Conservation (phyloP, 2,329 filamentous ascomycete genomes). For the Pleurostoma richardsiae region DNA sequence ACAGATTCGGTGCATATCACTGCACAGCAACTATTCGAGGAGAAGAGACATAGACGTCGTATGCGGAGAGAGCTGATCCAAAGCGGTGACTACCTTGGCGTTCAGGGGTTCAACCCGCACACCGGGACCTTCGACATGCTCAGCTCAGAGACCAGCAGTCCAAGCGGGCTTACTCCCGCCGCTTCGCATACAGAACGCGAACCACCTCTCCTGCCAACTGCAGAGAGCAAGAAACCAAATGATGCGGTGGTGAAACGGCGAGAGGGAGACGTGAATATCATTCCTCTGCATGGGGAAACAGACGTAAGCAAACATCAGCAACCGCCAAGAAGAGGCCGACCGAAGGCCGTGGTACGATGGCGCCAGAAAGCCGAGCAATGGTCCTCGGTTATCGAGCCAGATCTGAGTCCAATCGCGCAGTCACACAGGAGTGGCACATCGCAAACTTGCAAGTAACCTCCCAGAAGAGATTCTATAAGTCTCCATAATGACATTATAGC, state of each 20-base stretch:
- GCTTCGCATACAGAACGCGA: no score
- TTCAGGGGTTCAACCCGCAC: constrained; percentile 52
- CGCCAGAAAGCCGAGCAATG: constrained; percentile 39
- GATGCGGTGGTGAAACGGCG: no score
- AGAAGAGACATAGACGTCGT: constrained; percentile 27
- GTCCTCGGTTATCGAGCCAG: constrained; percentile 45
- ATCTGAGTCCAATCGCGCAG: constrained; percentile 43
- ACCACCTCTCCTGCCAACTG: no score
- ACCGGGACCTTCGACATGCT: constrained; percentile 49
- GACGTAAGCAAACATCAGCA: background rate
- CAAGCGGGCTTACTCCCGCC: no score
- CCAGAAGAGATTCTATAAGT: no score
- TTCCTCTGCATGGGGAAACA: background rate
- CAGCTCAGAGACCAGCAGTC: constrained; percentile 5
- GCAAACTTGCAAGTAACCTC: no score
- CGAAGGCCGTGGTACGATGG: constrained; percentile 30
- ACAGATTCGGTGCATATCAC: no score
- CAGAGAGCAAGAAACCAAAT: no score
- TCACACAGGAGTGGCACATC: constrained; percentile 4
- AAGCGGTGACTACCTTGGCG: constrained; percentile 54
- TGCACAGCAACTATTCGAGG: constrained; percentile 2
- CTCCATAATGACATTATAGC: no score
- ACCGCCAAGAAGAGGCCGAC: background rate
- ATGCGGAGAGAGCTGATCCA: constrained; percentile 42
- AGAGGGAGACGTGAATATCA: no score